phyloP scores from a whole-genome alignment of 176 grass and related monocot species.

The Hsuehochloa calcarea region DNA sequence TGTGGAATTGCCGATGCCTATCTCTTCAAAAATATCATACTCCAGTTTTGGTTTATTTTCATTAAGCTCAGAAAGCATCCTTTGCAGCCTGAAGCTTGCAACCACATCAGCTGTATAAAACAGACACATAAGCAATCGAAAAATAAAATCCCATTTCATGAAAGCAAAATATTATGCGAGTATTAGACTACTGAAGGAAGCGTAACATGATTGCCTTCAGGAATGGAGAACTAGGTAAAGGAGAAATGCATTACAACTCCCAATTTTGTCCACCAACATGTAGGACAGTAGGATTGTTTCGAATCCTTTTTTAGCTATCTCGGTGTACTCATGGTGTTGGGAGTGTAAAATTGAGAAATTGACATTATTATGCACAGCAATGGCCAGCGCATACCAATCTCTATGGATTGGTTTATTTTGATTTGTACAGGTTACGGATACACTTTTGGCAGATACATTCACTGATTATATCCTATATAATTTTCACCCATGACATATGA shows the following conservation, averaged over 20 bases:
- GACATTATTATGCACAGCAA: neutral
- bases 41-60: conserved; percentile 62
- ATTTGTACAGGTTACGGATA: neutral
- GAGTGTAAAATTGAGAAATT: neutral
- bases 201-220: neutral
- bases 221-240: neutral
- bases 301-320: neutral
- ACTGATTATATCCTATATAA: neutral
- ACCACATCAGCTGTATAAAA: conserved; percentile 64
- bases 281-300: neutral
- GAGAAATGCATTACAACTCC: neutral
- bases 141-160: neutral
- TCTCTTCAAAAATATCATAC: conserved; percentile 83
- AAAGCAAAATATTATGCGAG: neutral
- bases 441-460: neutral
- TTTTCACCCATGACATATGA: neutral
- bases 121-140: neutral
- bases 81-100: conserved; percentile 73
- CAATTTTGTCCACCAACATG: neutral
- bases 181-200: neutral
- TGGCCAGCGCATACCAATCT: neutral
- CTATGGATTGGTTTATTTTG: neutral
- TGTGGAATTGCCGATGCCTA: conserved; percentile 53
- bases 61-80: conserved; percentile 43
- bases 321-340: neutral